These are phyloP conservation scores for Arthrinium phaeospermum DNA, from an alignment of 2,329 filamentous ascomycete species.

Conservation along the genomic window DNA sequence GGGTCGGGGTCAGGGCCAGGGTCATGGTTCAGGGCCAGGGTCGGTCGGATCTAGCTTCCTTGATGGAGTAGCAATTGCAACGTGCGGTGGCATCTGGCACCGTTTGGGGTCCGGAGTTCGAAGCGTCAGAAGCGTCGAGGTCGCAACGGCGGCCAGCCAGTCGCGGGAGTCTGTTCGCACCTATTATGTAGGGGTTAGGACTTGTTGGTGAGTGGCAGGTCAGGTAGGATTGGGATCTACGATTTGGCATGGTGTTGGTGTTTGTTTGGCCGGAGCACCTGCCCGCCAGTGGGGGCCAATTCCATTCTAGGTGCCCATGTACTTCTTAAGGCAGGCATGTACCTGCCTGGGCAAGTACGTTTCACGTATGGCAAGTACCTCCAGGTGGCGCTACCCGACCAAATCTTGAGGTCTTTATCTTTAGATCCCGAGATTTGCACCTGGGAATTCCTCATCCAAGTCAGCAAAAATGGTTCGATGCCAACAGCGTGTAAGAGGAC, in stretches of 20 bases:
- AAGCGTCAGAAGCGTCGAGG: not conserved
- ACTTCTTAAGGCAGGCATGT: too few species aligned
- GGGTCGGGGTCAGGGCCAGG: too few species aligned
- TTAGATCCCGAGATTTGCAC: not conserved
- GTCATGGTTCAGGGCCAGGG: not conserved
- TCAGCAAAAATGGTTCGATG: not conserved
- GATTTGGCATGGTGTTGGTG: not conserved
- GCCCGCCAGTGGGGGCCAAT: too few species aligned
- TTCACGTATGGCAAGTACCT: not conserved
- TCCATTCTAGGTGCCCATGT: too few species aligned
- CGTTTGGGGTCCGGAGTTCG: conserved; percentile 1
- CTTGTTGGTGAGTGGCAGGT: not conserved
- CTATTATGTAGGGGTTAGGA: not conserved
- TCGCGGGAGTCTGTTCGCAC: not conserved
- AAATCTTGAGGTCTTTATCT: not conserved
- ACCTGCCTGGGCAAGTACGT: too few species aligned
- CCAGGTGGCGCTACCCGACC: not conserved
- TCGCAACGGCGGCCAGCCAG: not conserved
- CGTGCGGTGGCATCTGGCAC: not conserved
- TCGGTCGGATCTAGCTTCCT: conserved; percentile 11
- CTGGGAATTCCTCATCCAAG: not conserved
- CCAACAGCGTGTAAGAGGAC: not conserved
- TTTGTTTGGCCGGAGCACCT: not conserved
- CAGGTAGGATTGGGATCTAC: not conserved
- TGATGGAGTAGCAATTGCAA: conserved; percentile 1